Evolutionary conservation across 1,284 basidiomycete genomes (phyloP).

Genomic region (Puccinia hordei): DNA sequence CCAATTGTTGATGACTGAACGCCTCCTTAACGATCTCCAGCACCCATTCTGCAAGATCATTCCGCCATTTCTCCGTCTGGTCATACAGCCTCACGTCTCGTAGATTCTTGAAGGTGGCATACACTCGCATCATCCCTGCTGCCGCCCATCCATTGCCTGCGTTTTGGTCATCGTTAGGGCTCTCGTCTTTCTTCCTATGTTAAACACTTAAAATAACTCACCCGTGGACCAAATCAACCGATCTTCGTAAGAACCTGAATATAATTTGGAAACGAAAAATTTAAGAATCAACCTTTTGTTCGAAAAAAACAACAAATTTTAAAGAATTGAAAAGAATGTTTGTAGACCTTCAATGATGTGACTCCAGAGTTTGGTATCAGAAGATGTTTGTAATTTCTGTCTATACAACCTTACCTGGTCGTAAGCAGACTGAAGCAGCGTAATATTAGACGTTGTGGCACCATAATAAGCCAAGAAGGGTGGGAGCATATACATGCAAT

Average conservation of each 20-base stretch:
- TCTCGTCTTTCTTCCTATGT: not conserved
- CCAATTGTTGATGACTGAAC: slow-evolving; percentile 10
- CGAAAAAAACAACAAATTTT: no score
- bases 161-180: not conserved
- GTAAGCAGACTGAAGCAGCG: slow-evolving; percentile 71
- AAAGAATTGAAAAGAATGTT: not conserved
- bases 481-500: slow-evolving; percentile 83
- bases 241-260: slow-evolving; percentile 62
- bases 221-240: slow-evolving; percentile 66
- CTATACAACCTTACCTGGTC: slow-evolving; percentile 79
- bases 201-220: not conserved
- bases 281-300: not conserved
- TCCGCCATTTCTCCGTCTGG: slow-evolving; percentile 10
- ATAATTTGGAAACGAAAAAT: no score
- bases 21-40: slow-evolving; percentile 9
- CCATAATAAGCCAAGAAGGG: slow-evolving; percentile 91
- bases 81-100: not conserved
- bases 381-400: slow-evolving; percentile 58
- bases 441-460: slow-evolving; percentile 68
- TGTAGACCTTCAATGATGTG: slow-evolving; percentile 62
- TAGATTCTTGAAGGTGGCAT: slow-evolving; percentile 69
- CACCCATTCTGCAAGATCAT: slow-evolving; percentile 17
- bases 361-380: slow-evolving; percentile 21
- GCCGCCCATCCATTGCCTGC: slow-evolving; percentile 79
- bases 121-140: slow-evolving; percentile 79